Evolutionary conservation across 176 grass and related monocot genomes (phyloP), one percentile per base, ranked within the genome.

Genomic region (Cocos nucifera): DNA sequence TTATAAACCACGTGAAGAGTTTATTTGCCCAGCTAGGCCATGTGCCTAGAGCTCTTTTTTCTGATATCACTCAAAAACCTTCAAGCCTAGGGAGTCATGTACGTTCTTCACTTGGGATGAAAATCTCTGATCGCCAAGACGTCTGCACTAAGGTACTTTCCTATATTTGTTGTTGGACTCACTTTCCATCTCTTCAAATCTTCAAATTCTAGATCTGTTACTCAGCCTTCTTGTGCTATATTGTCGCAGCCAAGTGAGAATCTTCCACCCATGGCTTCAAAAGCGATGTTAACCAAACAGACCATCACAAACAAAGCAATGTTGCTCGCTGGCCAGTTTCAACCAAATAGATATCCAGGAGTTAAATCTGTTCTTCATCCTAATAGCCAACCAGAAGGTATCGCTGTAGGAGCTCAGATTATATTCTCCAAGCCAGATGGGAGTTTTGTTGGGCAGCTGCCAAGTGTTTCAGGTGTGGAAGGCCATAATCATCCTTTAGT

Each of bases 1-100:
- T 87, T 74, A 72, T 96, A 32, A 73, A 82, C 62, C 76, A 77
- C 52, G 72, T 82, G 55, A 96, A 85, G 75, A 81, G 68, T 61
- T 53, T 90, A 29, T 83, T 83, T 62, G 70, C 79, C 49, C 83
- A 86, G 50, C 65, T 86, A 61, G 70, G 75, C 56, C 79, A 67
- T 27, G 72, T 73, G 58, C 80, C 78, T 57, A 53, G 70, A 61
- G 39, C 64, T 63, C 58, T 80, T 75, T 39, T 51, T 50, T 78
- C 86, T 76, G 60, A 75, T 83, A 77, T 75, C 21, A 65, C 44
- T 60, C 67, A 72, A 62, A 82, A 67, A 56, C 19, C n/a, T 79
- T 70, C 29, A 18, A 73, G 27, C 50, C 74, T 60, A 54, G 75
- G 71, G 64, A 35, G 66, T 61, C 75, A 81, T n/a, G 64, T 29